Conservation (phyloP, 805 yeast genomes). For the Nakazawaea ishiwadae region DNA sequence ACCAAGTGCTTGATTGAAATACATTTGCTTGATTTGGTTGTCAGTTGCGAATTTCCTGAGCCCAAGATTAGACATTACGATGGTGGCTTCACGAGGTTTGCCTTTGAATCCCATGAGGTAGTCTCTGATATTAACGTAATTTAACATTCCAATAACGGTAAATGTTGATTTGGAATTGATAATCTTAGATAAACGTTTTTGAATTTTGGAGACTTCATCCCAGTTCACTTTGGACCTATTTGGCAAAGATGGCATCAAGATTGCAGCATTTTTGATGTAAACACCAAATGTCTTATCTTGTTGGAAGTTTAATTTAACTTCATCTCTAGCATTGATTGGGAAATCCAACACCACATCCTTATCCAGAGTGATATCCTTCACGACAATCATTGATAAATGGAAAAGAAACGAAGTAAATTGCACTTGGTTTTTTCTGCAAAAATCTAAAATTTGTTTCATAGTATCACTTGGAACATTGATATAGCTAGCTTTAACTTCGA, state of each 20-base stretch:
- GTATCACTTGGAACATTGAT: neutral
- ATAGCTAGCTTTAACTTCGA: neutral
- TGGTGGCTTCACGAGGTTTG: neutral
- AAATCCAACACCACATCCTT: neutral
- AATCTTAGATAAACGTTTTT: neutral
- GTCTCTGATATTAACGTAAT: constrained; percentile 4
- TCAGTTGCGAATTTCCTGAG: neutral
- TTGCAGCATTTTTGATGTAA: neutral
- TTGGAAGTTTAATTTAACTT: neutral
- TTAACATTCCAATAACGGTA: constrained; percentile 4
- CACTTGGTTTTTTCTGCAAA: neutral
- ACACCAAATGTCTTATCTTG: constrained; percentile 8
- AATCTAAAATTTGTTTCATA: neutral
- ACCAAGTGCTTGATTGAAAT: constrained; percentile 9
- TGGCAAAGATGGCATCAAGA: neutral
- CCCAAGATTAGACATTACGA: constrained; percentile 9
- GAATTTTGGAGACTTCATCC: neutral
- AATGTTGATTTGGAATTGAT: neutral
- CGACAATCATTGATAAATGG: neutral
- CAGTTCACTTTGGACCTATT: neutral
- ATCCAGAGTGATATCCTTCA: neutral
- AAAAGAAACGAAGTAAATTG: constrained; percentile 3
- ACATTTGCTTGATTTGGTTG: neutral
- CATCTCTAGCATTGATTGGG: constrained; percentile 3
- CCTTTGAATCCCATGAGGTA: neutral